Evolutionary conservation across 371 early-diverging fungal genomes (phyloP).

Genomic region (Mucor lusitanicus): DNA sequence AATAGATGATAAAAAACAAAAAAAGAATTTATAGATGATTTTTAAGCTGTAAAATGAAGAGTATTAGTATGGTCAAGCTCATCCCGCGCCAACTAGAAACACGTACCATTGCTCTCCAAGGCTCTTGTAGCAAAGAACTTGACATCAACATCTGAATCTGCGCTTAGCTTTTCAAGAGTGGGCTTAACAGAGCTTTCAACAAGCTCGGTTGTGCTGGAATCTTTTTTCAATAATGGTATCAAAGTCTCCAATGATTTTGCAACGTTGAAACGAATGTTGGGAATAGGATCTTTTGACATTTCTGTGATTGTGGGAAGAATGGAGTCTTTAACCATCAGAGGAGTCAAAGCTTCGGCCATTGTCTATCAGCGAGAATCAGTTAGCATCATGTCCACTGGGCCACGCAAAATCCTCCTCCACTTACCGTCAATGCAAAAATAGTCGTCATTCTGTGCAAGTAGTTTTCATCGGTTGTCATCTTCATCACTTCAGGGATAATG

Average conservation of each 20-base stretch:
- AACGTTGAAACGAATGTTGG: slow-evolving; percentile 99
- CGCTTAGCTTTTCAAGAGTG: slow-evolving; percentile 78
- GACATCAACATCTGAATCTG: slow-evolving; percentile 93
- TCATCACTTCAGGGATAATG: slow-evolving; percentile 93
- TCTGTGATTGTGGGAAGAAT: slow-evolving; percentile 88
- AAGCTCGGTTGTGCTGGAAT: slow-evolving; percentile 62
- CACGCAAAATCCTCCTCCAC: slow-evolving; percentile 3
- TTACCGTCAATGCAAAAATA: slow-evolving; percentile 91
- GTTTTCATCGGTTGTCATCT: slow-evolving; percentile 85
- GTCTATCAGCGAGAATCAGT: slow-evolving; percentile 52
- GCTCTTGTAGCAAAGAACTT: slow-evolving; percentile 88
- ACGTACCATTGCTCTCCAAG: slow-evolving; percentile 50
- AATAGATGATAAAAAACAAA: background rate
- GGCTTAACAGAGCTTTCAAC: slow-evolving; percentile 76
- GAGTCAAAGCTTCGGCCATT: slow-evolving; percentile 86
- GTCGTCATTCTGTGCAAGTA: slow-evolving; percentile 97
- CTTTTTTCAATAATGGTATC: slow-evolving; percentile 76
- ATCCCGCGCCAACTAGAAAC: background rate
- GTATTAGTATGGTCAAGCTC: background rate
- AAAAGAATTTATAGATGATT: background rate
- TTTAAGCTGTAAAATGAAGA: background rate
- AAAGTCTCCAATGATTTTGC: slow-evolving; percentile 93
- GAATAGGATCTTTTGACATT: slow-evolving; percentile 92
- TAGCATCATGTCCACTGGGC: background rate
- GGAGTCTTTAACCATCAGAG: slow-evolving; percentile 84